Conservation (phyloP, 768 basidiomycete species). For the Amanita thiersii region DNA sequence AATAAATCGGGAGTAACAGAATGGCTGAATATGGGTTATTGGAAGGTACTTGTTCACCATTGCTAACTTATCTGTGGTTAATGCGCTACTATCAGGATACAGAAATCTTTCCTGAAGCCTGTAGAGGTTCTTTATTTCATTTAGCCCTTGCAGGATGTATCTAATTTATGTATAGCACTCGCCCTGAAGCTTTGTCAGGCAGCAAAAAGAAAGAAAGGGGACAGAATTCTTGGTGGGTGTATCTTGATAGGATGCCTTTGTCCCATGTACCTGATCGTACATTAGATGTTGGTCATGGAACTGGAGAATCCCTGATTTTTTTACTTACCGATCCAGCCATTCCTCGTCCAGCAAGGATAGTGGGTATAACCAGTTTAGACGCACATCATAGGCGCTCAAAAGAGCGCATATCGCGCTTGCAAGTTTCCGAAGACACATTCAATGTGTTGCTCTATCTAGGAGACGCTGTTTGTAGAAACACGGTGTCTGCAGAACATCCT, state of each 20-base stretch:
- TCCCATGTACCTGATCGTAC: conserved; percentile 1
- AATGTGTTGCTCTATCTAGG: conserved; percentile 34
- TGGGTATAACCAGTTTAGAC: conserved; percentile 50
- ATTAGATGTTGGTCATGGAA: conserved; percentile 61
- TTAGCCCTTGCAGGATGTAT: background rate
- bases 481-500: conserved; percentile 28
- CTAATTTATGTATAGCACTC: conserved; percentile 23
- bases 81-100: conserved; percentile 27
- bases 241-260: background rate
- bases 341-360: conserved; percentile 37
- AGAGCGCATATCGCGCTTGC: conserved; percentile 27
- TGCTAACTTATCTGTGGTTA: background rate
- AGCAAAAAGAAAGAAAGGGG: conserved; percentile 30
- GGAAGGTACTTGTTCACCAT: conserved; percentile 35
- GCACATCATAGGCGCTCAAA: conserved; percentile 39
- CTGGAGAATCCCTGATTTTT: conserved; percentile 56
- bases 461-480: conserved; percentile 40
- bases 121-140: conserved; percentile 36
- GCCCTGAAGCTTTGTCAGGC: conserved; percentile 42
- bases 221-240: conserved; percentile 49
- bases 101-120: conserved; percentile 46
- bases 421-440: conserved; percentile 15
- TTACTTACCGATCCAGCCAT: conserved; percentile 37
- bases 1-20: conserved; percentile 35
- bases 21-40: conserved; percentile 69